A percentile compares a stretch with the other conserved stretches of the same genome.
phyloP scores from a whole-genome alignment of 1,139 yeast genomes.

The Candida anutae region DNA sequence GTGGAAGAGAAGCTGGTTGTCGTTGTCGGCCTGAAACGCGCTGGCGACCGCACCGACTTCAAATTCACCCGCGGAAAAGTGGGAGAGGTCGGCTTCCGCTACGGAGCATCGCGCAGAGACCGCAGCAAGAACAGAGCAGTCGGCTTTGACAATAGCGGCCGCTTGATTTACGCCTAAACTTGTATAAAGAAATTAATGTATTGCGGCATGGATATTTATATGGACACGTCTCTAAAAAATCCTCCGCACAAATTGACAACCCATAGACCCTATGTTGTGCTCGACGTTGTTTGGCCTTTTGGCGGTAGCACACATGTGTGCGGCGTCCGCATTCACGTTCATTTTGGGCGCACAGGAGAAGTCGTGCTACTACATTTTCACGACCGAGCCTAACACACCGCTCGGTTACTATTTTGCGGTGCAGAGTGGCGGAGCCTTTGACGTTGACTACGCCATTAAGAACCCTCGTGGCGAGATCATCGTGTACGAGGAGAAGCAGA shows the following conservation, averaged over 20 bases:
- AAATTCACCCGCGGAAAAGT: slow-evolving; percentile 70
- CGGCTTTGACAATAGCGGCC: slow-evolving; percentile 68
- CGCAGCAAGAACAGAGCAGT: slow-evolving; percentile 77
- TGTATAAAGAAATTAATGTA: slow-evolving; percentile 1
- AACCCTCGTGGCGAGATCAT: slow-evolving; percentile 60
- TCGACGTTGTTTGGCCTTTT: slow-evolving; percentile 12
- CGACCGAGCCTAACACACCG: slow-evolving; percentile 53
- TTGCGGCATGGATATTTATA: background rate
- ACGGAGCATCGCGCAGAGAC: slow-evolving; percentile 88
- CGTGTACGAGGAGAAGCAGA: slow-evolving; percentile 54
- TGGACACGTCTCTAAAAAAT: background rate
- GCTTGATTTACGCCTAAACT: slow-evolving; percentile 33
- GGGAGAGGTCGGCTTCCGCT: slow-evolving; percentile 84
- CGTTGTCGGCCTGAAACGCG: slow-evolving; percentile 41
- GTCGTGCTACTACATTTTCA: slow-evolving; percentile 72
- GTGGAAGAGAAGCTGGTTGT: slow-evolving; percentile 20
- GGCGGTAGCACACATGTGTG: slow-evolving; percentile 19
- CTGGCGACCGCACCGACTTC: slow-evolving; percentile 58
- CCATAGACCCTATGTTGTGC: too few species aligned
- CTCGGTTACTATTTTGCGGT: slow-evolving; percentile 87
- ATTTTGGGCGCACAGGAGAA: slow-evolving; percentile 70
- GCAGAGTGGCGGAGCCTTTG: slow-evolving; percentile 83
- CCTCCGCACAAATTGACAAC: too few species aligned
- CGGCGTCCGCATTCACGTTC: slow-evolving; percentile 66
- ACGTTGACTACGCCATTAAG: slow-evolving; percentile 68